Percentiles rank a stretch among this genome's conserved stretches.
Evolutionary conservation across 2,329 filamentous ascomycete species (phyloP).

Genomic region (Grosmannia clavigera): DNA sequence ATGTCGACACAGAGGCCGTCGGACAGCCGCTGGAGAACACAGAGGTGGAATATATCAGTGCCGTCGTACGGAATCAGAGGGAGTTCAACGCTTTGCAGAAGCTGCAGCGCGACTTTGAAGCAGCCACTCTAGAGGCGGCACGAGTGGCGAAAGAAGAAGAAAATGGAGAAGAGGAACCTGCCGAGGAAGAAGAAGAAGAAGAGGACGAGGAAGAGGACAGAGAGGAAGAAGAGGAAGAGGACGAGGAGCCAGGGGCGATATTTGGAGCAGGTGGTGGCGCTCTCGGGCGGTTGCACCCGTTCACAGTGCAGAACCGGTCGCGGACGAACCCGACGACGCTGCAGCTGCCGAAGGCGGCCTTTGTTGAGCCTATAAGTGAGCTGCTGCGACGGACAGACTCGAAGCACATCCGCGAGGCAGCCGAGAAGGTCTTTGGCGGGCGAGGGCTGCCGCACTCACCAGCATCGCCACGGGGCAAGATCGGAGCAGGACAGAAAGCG

Average conservation of each 20-base stretch:
- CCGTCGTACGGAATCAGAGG: conserved; percentile 39
- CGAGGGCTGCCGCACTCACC: conserved; percentile 63
- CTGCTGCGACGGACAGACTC: conserved; percentile 57
- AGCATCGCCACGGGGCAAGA: conserved; percentile 43
- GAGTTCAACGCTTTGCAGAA: conserved; percentile 42
- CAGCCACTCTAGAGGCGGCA: conserved; percentile 21
- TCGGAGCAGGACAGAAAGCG: conserved; percentile 46
- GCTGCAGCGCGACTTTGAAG: conserved; percentile 46
- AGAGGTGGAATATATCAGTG: conserved; percentile 30
- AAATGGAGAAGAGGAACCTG: conserved; percentile 20
- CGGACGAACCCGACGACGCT: conserved; percentile 62
- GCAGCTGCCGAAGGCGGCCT: conserved; percentile 54
- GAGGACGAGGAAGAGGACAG: conserved; percentile 22
- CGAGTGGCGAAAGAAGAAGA: conserved; percentile 25
- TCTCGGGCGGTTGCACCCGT: conserved; percentile 44
- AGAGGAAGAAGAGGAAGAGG: conserved; percentile 15
- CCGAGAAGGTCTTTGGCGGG: conserved; percentile 67
- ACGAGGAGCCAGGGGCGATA: background rate
- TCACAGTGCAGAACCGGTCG: conserved; percentile 64
- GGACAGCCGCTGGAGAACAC: conserved; percentile 18
- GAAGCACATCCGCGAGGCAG: conserved; percentile 61
- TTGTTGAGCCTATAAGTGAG: conserved; percentile 57
- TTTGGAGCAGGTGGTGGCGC: background rate
- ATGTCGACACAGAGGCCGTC: background rate
- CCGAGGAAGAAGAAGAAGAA: conserved; percentile 25